Conservation (phyloP, 495 filamentous ascomycete genomes). For the Cercophora sp. region DNA sequence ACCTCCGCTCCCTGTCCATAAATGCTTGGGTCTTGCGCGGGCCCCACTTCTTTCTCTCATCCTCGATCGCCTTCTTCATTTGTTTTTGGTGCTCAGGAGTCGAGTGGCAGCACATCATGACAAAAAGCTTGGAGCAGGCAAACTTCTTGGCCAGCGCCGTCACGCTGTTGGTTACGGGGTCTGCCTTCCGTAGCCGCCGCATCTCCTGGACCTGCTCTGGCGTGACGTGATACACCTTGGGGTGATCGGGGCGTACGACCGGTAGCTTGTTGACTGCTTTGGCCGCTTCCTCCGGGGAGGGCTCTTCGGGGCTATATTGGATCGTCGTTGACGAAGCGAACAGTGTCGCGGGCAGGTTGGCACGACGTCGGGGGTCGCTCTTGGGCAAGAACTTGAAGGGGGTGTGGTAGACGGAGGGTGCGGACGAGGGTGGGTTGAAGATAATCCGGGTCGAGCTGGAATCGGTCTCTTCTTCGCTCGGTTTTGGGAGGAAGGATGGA, state of each 20-base stretch:
- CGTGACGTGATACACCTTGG: conserved; percentile 64
- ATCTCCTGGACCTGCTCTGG: conserved; percentile 75
- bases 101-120: conserved; percentile 52
- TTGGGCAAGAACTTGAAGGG: conserved; percentile 85
- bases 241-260: neutral
- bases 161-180: conserved; percentile 72
- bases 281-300: neutral
- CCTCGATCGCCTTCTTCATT: conserved; percentile 44
- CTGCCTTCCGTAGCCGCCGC: conserved; percentile 57
- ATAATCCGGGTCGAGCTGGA: conserved; percentile 59
- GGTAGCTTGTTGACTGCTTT: conserved; percentile 9
- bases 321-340: conserved; percentile 24
- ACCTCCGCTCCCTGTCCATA: conserved; percentile 68
- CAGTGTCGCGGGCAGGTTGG: conserved; percentile 39
- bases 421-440: conserved; percentile 90
- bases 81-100: conserved; percentile 35
- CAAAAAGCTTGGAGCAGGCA: conserved; percentile 72
- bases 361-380: conserved; percentile 63
- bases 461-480: conserved; percentile 27
- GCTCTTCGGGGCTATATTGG: conserved; percentile 8
- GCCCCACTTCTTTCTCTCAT: conserved; percentile 69
- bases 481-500: conserved; percentile 58
- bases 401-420: conserved; percentile 77
- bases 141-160: conserved; percentile 66
- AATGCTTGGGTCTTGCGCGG: conserved; percentile 63